Evolutionary conservation across 768 basidiomycete genomes (phyloP), one percentile per base, ranked within the genome.

Genomic region (Sutorius australiensis): DNA sequence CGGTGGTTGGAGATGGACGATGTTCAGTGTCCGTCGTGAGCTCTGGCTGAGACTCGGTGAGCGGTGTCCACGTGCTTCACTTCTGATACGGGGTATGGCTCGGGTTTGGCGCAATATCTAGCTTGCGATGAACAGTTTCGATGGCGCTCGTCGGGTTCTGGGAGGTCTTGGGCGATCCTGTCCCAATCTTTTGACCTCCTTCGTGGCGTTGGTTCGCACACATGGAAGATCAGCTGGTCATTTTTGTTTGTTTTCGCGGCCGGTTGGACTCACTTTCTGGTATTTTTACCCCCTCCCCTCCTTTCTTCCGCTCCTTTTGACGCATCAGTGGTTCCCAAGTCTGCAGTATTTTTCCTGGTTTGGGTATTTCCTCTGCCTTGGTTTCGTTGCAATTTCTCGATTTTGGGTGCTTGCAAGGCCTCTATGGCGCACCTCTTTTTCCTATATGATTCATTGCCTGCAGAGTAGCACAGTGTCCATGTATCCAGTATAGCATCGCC

Each of bases 181-280:
- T 13, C 4, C 39, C 31, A 33, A n/a, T n/a, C 7, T 7, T 13
- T 27, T 19, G n/a, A 24, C 30, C 30, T 28, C 7, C 12, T 10
- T 54, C 13, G 19, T 1, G 40, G 34, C 3, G 13, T 30, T 5
- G 41, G 36, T 38, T 9, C 37, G 46, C 21, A 31, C 30, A 28
- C 36, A 17, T 24, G 46, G 34, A 55, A 47, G 45, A 41, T 55
- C 33, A 17, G n/a, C 50, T 53, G 50, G 44, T 53, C 38, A 34
- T 55, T 46, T 27, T 32, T 43, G 16, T 32, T 19, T 14, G 24
- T 16, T 24, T 46, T 41, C 7, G 19, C 4, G 44, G 14, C 38
- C 38, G 43, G 40, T 19, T 54, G 31, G 30, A 27, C n/a, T 31
- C 28, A 7, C 11, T 12, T 24, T 7, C 12, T 1, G 10, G n/a